Base-by-base conservation (phyloP, 2,329 filamentous ascomycete species). In the Septoria petroselini region DNA sequence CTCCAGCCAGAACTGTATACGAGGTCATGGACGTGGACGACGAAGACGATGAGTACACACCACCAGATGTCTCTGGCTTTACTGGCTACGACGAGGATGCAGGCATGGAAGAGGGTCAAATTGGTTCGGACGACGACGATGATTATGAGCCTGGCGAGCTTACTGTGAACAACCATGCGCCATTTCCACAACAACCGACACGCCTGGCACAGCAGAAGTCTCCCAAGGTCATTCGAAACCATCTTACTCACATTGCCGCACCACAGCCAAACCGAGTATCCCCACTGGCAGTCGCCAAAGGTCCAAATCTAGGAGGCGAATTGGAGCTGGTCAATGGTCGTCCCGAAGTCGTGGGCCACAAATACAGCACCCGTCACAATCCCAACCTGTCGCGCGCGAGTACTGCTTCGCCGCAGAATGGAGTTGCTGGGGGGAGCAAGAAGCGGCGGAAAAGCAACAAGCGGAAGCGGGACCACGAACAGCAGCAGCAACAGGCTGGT, bases 231-330 rank as follows among this genome's bases (percentile, higher is more conserved):
- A 76, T 91, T 60, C 82, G 83, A 63, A 84, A 83, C 59, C 85
- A 90, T 48, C 58, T 68, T 31, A 68, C 60, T 11, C 65, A 68
- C 65, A 84, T 91, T 61, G 80, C 85, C 63, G 87, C 87, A 43
- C 86, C 88, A 19, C 86, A 88, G 63, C 86, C 88, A 45, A 82
- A 83, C 41, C 84, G 87, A 63, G 82, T 82, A 18, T 80, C 80
- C 19, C 78, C 79, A 39, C 68, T 82, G 53, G 75, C 79, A 49
- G 71, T 74, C 37, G 67, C 75, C 48, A 80, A 79, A 63, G 68
- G 72, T 45, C 70, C 76, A 2, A 62, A 52, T 41, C 54, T 63
- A 38, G 63, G 53, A 67, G 43, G 43, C n/a, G 43, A 46, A 39
- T 71, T 41, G 63, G 77, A 58, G 81, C 78, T 56, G 65, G 84